Percentiles rank a stretch among this genome's conserved stretches.
phyloP scores from a whole-genome alignment of 331 rosid species.

The Acacia concinna region DNA sequence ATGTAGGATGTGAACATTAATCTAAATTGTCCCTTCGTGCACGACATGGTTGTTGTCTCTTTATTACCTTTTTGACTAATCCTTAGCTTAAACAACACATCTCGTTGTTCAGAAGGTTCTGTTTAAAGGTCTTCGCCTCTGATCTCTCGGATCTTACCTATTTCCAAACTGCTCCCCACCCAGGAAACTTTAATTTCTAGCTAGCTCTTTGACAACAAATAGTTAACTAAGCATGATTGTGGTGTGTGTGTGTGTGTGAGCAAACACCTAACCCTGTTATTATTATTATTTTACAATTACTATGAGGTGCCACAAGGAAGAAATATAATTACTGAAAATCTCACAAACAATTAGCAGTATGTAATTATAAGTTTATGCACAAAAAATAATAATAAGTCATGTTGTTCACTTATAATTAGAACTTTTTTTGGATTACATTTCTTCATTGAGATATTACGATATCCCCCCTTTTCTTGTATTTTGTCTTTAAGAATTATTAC shows the following conservation, averaged over 20 bases:
- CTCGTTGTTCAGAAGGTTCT: conserved; percentile 26
- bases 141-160: conserved; percentile 31
- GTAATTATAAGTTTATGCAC: fast-evolving
- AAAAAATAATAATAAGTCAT: too few species aligned
- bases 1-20: neutral
- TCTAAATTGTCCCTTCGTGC: neutral
- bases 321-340: too few species aligned
- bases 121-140: conserved; percentile 33
- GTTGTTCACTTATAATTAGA: too few species aligned
- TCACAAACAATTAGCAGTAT: too few species aligned
- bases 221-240: conserved; percentile 21
- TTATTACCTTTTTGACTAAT: conserved; percentile 15
- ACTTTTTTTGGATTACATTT: too few species aligned
- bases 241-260: neutral
- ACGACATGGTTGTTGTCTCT: neutral
- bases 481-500: too few species aligned
- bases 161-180: conserved; percentile 32
- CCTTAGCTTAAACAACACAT: neutral
- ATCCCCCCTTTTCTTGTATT: too few species aligned
- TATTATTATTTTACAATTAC: too few species aligned
- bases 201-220: conserved; percentile 33
- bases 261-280: neutral
- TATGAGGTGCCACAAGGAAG: too few species aligned
- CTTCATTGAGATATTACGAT: too few species aligned
- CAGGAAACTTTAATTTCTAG: conserved; percentile 19